A percentile compares a stretch with the other conserved stretches of the same genome.
phyloP scores from a whole-genome alignment of 2,329 filamentous ascomycete species.

The Orbilia oligospora region DNA sequence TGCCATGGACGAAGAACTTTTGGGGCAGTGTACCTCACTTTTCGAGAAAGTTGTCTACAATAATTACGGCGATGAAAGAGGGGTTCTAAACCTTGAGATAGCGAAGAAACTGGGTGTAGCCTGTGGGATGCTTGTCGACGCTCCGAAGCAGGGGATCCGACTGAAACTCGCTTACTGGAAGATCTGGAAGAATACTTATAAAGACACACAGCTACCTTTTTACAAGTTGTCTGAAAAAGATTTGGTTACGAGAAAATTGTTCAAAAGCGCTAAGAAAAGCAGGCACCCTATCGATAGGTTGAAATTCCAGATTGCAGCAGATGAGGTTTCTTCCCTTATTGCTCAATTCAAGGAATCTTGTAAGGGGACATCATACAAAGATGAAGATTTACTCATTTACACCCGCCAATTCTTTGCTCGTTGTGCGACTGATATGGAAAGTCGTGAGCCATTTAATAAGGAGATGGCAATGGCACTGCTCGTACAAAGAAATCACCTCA shows the following conservation, averaged over 20 bases:
- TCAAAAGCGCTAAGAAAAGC: neutral
- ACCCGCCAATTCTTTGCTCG: neutral
- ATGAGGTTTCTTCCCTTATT: conserved; percentile 10
- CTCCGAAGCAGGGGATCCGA: conserved; percentile 72
- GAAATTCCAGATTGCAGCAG: conserved; percentile 14
- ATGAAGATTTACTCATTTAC: conserved; percentile 4
- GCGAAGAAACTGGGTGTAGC: conserved; percentile 72
- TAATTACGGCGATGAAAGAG: conserved; percentile 62
- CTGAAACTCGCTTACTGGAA: conserved; percentile 66
- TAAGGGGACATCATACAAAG: neutral
- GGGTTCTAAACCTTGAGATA: conserved; percentile 67
- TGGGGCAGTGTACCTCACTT: conserved; percentile 77
- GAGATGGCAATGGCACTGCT: neutral
- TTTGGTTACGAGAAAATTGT: neutral
- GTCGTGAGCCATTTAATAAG: neutral
- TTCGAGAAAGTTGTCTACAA: conserved; percentile 77
- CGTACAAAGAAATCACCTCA: conserved; percentile 1
- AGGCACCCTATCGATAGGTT: conserved; percentile 32
- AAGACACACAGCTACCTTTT: neutral
- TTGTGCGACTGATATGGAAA: neutral
- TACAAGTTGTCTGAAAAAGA: conserved; percentile 15
- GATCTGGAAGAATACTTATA: neutral
- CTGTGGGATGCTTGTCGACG: conserved; percentile 73
- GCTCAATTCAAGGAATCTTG: neutral
- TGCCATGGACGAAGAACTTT: conserved; percentile 72